Evolutionary conservation across 352 stramenopile species (phyloP).

Genomic region (Elongisporangium senticosum): DNA sequence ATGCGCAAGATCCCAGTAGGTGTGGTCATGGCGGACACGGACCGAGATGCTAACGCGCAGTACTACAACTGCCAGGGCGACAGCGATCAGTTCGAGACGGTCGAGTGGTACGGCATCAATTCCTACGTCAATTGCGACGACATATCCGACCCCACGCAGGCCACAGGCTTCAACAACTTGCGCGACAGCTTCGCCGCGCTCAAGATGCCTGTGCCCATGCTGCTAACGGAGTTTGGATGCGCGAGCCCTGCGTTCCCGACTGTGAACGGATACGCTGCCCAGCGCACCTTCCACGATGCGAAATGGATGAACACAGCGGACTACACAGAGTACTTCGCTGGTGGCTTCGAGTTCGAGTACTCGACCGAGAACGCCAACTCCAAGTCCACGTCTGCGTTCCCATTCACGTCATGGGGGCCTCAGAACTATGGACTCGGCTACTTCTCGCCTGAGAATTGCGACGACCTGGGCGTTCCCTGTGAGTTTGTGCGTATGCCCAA

Average conservation of each 20-base stretch:
- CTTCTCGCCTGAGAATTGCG: constrained; percentile 57
- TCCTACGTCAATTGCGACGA: constrained; percentile 74
- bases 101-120: constrained; percentile 86
- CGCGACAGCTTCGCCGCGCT: constrained; percentile 50
- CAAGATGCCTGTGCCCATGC: constrained; percentile 45
- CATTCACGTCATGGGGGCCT: constrained; percentile 53
- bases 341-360: constrained; percentile 77
- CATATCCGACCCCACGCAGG: constrained; percentile 30
- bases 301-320: constrained; percentile 42
- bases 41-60: constrained; percentile 51
- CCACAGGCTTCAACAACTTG: constrained; percentile 54
- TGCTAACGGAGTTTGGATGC: constrained; percentile 69
- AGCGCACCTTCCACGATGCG: constrained; percentile 73
- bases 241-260: constrained; percentile 33
- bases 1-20: constrained; percentile 73
- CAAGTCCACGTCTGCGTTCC: constrained; percentile 42
- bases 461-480: constrained; percentile 40
- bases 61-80: constrained; percentile 86
- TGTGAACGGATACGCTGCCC: constrained; percentile 55
- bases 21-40: constrained; percentile 57
- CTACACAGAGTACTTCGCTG: constrained; percentile 56
- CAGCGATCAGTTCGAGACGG: constrained; percentile 55
- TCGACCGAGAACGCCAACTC: constrained; percentile 75
- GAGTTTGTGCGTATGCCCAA: constrained; percentile 57
- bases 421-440: constrained; percentile 82